Conservation (phyloP, 805 yeast genomes). For the Yarrowia sp. region DNA sequence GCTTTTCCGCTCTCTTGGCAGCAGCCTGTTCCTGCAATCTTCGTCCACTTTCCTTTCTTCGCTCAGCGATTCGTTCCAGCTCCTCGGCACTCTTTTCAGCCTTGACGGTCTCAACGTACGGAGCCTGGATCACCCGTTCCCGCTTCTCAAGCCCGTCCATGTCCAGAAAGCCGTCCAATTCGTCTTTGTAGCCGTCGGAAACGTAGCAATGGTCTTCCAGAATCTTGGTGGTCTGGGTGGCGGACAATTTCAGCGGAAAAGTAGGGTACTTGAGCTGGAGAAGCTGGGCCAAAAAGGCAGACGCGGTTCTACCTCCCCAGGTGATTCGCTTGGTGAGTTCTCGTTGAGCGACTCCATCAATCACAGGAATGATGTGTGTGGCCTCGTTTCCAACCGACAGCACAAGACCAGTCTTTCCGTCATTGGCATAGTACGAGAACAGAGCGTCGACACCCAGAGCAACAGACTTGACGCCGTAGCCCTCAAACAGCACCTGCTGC, state of each 20-base stretch:
- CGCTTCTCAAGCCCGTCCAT: slow-evolving; percentile 67
- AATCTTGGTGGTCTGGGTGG: slow-evolving; percentile 68
- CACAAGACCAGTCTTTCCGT: slow-evolving; percentile 66
- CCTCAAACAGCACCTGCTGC: slow-evolving; percentile 86
- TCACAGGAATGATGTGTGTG: slow-evolving; percentile 81
- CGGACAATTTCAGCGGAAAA: slow-evolving; percentile 77
- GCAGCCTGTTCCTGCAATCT: slow-evolving; percentile 93
- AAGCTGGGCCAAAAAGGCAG: slow-evolving; percentile 65
- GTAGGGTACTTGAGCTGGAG: slow-evolving; percentile 78
- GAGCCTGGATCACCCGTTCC: slow-evolving; percentile 85
- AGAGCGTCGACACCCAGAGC: slow-evolving; percentile 84
- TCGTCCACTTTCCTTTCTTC: slow-evolving; percentile 83
- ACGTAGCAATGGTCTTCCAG: slow-evolving; percentile 81
- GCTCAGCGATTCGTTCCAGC: slow-evolving; percentile 73
- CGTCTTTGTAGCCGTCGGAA: slow-evolving; percentile 69
- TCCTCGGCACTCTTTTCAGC: slow-evolving; percentile 86
- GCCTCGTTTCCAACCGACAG: slow-evolving; percentile 83
- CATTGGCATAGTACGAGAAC: slow-evolving; percentile 74
- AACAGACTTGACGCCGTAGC: slow-evolving; percentile 74
- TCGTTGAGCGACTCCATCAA: slow-evolving; percentile 70
- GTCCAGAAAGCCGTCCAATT: slow-evolving; percentile 62
- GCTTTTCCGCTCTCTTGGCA: slow-evolving; percentile 77
- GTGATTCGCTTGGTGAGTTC: slow-evolving; percentile 79
- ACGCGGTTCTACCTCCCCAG: slow-evolving; percentile 87
- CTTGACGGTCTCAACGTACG: slow-evolving; percentile 65